Conservation (phyloP, 169 alveolate genomes). For the Perkinsus olseni region DNA sequence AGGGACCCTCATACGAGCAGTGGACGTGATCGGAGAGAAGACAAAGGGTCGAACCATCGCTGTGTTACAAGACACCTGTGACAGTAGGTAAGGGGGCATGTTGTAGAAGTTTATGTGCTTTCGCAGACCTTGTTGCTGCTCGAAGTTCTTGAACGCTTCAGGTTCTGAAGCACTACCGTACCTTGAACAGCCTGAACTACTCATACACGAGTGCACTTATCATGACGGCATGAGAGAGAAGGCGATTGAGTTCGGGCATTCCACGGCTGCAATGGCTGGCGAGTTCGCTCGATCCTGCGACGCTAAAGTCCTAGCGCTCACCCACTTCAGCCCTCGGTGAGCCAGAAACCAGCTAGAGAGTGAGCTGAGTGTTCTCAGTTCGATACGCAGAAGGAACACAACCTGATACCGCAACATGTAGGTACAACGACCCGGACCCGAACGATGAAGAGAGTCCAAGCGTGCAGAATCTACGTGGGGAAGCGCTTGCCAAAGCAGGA, state of each 20-base stretch:
- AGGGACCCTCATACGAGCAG: neutral
- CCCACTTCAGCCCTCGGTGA: constrained; percentile 7
- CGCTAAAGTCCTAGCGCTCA: neutral
- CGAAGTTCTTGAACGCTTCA: neutral
- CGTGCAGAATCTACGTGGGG: neutral
- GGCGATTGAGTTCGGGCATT: neutral
- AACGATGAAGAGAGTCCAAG: neutral
- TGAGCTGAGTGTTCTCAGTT: too few relatives aligned
- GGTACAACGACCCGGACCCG: neutral
- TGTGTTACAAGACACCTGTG: neutral
- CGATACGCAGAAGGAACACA: neutral
- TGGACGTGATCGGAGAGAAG: neutral
- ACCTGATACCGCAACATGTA: neutral
- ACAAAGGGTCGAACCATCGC: neutral
- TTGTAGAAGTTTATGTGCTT: neutral
- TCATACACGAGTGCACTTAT: constrained; percentile 1
- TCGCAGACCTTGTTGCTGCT: neutral
- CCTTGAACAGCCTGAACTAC: neutral
- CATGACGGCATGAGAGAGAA: neutral
- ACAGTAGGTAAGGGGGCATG: neutral
- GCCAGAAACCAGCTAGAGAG: neutral
- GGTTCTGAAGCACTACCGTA: neutral
- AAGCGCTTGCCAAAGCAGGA: neutral
- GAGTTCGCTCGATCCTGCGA: neutral
- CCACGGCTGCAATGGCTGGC: constrained; percentile 4